A percentile compares a stretch with the other conserved stretches of the same genome.
These are phyloP conservation scores for Diaporthe eres DNA, from an alignment of 2,329 filamentous ascomycete species.

Conservation along the genomic window DNA sequence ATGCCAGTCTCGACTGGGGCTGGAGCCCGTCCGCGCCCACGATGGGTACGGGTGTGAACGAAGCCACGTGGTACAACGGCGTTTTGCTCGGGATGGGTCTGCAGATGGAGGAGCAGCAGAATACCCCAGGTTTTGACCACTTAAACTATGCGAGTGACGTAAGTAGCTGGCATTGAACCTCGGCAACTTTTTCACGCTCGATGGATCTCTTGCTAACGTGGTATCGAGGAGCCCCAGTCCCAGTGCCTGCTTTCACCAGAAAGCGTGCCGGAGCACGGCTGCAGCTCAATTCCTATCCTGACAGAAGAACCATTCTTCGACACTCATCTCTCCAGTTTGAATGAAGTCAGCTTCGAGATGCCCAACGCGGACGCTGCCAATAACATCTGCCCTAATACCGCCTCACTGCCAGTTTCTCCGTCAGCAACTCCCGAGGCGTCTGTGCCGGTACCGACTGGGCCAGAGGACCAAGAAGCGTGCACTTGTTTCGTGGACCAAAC, in stretches of 20 bases:
- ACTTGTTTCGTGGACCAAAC: neutral
- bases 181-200: constrained; percentile 9
- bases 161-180: neutral
- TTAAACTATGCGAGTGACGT: constrained; percentile 17
- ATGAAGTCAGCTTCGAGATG: neutral
- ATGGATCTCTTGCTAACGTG: neutral
- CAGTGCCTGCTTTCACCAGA: neutral
- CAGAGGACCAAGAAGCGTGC: neutral
- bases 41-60: neutral
- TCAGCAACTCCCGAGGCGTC: neutral
- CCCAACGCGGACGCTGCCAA: neutral
- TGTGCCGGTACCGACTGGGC: neutral
- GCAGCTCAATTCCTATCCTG: neutral
- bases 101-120: constrained; percentile 13
- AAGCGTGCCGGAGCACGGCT: neutral
- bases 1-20: neutral
- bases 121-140: constrained; percentile 16
- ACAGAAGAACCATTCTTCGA: neutral
- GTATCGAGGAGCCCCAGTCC: neutral
- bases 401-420: neutral
- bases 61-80: constrained; percentile 15
- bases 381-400: neutral
- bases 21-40: neutral
- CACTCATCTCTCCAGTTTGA: neutral
- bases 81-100: constrained; percentile 21